Evolutionary conservation across 495 filamentous ascomycete genomes (phyloP), one percentile per base, ranked within the genome.

Genomic region (Parmelia sp.): DNA sequence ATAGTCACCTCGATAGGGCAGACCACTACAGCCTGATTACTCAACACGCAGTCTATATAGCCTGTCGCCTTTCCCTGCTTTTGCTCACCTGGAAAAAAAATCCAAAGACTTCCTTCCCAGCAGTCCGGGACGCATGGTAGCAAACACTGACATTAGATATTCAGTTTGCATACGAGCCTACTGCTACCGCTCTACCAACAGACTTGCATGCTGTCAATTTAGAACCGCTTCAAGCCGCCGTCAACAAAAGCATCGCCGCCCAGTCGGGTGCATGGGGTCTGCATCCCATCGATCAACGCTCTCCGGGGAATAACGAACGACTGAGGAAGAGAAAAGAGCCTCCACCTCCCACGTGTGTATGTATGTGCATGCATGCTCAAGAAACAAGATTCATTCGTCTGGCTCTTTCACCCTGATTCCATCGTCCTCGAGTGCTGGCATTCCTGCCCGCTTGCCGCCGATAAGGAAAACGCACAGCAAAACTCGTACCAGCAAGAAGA

Each of bases 341-440:
- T 57, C 61, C 37, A 55, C 27, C 17, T 9, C 29, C 51, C 51
- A 8, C n/a, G n/a, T n/a, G n/a, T 33, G 51, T 42, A 25, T 47
- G 51, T 36, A 36, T 63, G 29, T 19, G 39, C 39, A n/a, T 37
- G 53, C 29, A 36, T 45, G 51, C 51, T 40, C 37, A 63, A 40
- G 44, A 42, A 33, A 37, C 37, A 27, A 44, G 19, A 5, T 53
- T 36, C 17, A 57, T 57, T 42, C 35, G 29, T 57, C 40, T 57
- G 53, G 35, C 53, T 31, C 37, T 5, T 56, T 21, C 56, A 33
- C 61, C 56, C 53, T 47, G 61, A 33, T 57, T 57, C 61, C 53
- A 35, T 47, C 61, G 53, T 37, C 53, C 60, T 53, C 61, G 49
- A 57, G 61, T 45, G 61, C 53, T 45, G 36, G 61, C 53, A 44